Percentiles rank a stretch among this genome's conserved stretches.
Evolutionary conservation across 257 asterid genomes (phyloP).

Genomic region (Ocimum tenuiflorum): DNA sequence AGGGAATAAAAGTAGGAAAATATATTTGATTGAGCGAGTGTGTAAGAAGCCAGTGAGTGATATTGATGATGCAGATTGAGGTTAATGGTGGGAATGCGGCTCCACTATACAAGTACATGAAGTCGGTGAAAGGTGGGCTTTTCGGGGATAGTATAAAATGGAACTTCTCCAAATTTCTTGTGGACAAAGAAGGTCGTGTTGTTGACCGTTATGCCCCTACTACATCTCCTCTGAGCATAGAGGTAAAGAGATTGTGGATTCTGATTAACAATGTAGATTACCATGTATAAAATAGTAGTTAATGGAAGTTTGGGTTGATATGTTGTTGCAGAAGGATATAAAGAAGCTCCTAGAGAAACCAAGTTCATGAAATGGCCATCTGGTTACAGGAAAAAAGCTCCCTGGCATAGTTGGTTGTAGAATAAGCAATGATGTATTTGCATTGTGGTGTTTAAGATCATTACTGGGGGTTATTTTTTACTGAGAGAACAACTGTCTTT

Average conservation of each 20-base stretch:
- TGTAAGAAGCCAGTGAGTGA: no score
- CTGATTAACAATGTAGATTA: no score
- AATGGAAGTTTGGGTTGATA: neutral
- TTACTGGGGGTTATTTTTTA: no score
- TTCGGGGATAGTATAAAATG: slow-evolving; percentile 69
- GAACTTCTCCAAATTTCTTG: slow-evolving; percentile 87
- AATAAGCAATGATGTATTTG: no score
- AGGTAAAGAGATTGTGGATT: slow-evolving; percentile 56
- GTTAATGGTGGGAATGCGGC: slow-evolving; percentile 69
- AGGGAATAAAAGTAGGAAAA: no score
- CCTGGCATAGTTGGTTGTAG: no score
- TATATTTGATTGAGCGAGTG: no score
- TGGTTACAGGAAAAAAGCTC: no score
- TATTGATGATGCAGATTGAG: slow-evolving; percentile 56
- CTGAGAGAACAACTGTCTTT: no score
- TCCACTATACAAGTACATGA: slow-evolving; percentile 70
- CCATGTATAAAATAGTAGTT: no score
- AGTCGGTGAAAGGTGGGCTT: slow-evolving; percentile 66
- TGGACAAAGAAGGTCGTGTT: slow-evolving; percentile 68
- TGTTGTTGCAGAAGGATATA: slow-evolving; percentile 68
- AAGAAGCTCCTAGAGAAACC: slow-evolving; percentile 62
- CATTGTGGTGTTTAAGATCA: no score
- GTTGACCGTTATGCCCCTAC: slow-evolving; percentile 87
- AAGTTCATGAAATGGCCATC: no score
- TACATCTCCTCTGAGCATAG: slow-evolving; percentile 78